Base-by-base conservation (phyloP, 805 yeast genomes). In the Komagataella pseudopastoris region DNA sequence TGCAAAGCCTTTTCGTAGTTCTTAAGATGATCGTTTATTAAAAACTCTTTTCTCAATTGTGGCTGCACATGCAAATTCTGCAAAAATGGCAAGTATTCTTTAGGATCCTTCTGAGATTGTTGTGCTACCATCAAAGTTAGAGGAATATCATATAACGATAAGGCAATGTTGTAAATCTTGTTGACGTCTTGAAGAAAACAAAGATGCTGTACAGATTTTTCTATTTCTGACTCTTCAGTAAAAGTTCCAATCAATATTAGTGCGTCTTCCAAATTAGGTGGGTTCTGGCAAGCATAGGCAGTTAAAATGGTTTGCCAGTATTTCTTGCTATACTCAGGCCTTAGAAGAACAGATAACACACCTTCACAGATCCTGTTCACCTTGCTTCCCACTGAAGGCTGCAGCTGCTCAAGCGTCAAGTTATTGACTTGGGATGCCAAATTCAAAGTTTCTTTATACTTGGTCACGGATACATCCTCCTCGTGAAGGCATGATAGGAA, bases 61-160 rank as follows among this genome's bases (percentile, higher is more conserved):
- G 77, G 69, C 64, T 84, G 86, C 45, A 77, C 78, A 57, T 87
- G 84, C 51, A 93, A 71, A 49, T 81, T 75, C 60, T 88, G 96
- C 56, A 93, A 73, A 65, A 93, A 93, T 50, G 99, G 96, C 50
- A 93, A 70, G 59, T 93, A 93, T 66, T 93, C 99, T 60, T 90
- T 88, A 22, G 99, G 99, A 68, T 93, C 99, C 74, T 85, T 90
- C 66, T 91, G 98, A 0, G 97, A 89, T 61, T 89, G 93, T 63
- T 95, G 98, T 0, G 99, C 99, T 53, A 93, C 82, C 10, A 77
- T 74, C 52, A 93, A 73, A 0, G 98, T 79, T 59, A 91, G 70
- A 52, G 82, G 81, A 46, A 93, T 81, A 62, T 93, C 85, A 60
- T 93, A 93, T 18, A 85, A 69, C 2, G 95, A 85, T 53, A 93